Percentiles rank a stretch among this genome's conserved stretches.
phyloP scores from a whole-genome alignment of 164 flowering plant genomes.

The Warburgia ugandensis region DNA sequence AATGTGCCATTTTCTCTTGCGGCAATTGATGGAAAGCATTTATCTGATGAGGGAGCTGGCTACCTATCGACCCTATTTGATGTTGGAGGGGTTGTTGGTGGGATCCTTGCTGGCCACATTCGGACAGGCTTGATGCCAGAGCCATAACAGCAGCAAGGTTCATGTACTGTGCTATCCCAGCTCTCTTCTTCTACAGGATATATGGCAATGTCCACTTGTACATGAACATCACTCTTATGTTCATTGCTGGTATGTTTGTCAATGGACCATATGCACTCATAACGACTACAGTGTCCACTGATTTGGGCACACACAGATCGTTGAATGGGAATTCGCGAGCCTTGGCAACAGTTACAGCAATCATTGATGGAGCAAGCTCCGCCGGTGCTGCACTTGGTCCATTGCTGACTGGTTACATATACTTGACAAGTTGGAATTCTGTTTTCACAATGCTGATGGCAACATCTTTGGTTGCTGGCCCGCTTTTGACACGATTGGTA shows the following conservation, averaged over 20 bases:
- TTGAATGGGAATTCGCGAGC: slow-evolving; percentile 64
- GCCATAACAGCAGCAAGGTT: slow-evolving; percentile 80
- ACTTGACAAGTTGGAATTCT: slow-evolving; percentile 51
- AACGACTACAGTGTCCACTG: slow-evolving; percentile 88
- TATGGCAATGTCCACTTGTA: slow-evolving; percentile 52
- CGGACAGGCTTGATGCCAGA: slow-evolving; percentile 63
- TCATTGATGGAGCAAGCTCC: slow-evolving; percentile 84
- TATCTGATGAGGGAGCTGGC: slow-evolving; percentile 57
- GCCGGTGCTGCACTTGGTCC: slow-evolving; percentile 85
- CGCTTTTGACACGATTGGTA: slow-evolving; percentile 54
- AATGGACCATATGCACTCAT: slow-evolving; percentile 85
- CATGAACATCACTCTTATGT: slow-evolving; percentile 49
- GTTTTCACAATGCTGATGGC: slow-evolving; percentile 74
- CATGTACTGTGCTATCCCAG: slow-evolving; percentile 72
- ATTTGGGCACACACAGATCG: slow-evolving; percentile 68
- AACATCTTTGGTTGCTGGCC: slow-evolving; percentile 57
- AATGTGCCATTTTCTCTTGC: slow-evolving; percentile 18
- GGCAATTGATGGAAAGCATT: slow-evolving; percentile 58
- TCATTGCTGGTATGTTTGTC: slow-evolving; percentile 63
- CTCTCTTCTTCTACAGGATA: slow-evolving; percentile 55
- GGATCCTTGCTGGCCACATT: slow-evolving; percentile 77
- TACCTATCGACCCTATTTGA: slow-evolving; percentile 70
- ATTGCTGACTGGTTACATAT: slow-evolving; percentile 60
- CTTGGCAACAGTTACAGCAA: slow-evolving; percentile 76
- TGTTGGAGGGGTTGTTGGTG: slow-evolving; percentile 78